Percentiles rank a stretch among this genome's conserved stretches.
phyloP scores from a whole-genome alignment of 495 filamentous ascomycete species.

The Tuber calosporum region DNA sequence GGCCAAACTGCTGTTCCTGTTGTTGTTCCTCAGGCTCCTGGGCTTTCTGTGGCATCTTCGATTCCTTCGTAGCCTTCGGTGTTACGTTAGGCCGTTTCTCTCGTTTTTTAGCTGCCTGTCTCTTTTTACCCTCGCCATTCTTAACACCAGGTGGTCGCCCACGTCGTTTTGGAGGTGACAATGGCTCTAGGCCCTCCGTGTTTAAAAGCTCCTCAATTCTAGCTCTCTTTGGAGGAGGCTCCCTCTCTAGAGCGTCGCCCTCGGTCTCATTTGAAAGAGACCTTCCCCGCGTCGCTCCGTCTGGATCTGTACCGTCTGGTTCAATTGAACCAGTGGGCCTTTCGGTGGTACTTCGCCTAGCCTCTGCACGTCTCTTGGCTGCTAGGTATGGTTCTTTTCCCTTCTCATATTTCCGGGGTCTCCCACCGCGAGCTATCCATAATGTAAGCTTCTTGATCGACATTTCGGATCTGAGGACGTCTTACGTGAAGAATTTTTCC shows the following conservation, averaged over 20 bases:
- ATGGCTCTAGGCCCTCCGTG: constrained; percentile 9
- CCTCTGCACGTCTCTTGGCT: constrained; percentile 31
- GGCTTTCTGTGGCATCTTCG: background rate
- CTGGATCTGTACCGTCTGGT: background rate
- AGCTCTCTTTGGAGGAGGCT: constrained; percentile 16
- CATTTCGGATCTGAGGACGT: background rate
- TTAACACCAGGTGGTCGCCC: constrained; percentile 24
- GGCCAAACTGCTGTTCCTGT: background rate
- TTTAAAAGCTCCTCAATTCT: constrained; percentile 25
- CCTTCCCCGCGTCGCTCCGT: constrained; percentile 2
- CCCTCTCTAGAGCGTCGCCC: background rate
- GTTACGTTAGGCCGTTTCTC: background rate
- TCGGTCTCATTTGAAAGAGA: constrained; percentile 7
- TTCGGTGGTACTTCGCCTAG: constrained; percentile 15
- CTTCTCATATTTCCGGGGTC: constrained; percentile 42
- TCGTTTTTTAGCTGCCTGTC: background rate
- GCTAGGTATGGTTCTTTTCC: constrained; percentile 41
- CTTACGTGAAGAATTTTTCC: constrained; percentile 33
- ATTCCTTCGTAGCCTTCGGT: background rate
- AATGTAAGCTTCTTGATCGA: constrained; percentile 13
- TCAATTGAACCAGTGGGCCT: background rate
- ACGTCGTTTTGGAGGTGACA: constrained; percentile 26
- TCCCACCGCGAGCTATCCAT: constrained; percentile 34
- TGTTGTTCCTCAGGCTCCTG: background rate
- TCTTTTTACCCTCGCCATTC: background rate